Conservation (phyloP, 129 eudicot species). For the Mikania micrantha region DNA sequence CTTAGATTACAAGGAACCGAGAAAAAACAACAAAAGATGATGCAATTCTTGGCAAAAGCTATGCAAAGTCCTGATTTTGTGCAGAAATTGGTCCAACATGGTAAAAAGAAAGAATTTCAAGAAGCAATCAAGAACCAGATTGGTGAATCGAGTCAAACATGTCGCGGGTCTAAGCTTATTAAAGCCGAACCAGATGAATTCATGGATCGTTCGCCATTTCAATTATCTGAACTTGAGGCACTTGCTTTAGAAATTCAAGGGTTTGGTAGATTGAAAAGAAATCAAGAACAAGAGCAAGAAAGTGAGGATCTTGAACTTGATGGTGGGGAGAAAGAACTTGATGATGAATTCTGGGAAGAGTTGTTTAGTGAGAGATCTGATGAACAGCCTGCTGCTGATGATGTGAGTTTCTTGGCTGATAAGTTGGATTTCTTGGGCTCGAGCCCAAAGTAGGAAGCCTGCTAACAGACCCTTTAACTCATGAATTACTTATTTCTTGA, state of each 20-base stretch:
- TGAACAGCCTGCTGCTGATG: constrained; percentile 32
- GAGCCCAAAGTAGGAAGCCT: constrained; percentile 38
- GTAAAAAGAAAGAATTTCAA: constrained; percentile 54
- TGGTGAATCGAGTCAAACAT: constrained; percentile 26
- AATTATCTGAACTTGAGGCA: constrained; percentile 76
- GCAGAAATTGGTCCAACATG: constrained; percentile 51
- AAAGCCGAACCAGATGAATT: constrained; percentile 62
- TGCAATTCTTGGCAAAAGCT: constrained; percentile 87
- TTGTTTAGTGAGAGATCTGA: constrained; percentile 53
- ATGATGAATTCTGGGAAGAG: constrained; percentile 90
- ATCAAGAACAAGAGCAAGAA: constrained; percentile 35
- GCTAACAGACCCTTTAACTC: constrained; percentile 6
- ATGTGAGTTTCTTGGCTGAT: constrained; percentile 58
- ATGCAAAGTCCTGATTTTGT: constrained; percentile 82
- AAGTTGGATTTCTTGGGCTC: constrained; percentile 72
- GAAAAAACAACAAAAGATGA: constrained; percentile 82
- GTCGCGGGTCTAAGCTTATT: constrained; percentile 17
- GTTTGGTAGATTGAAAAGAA: constrained; percentile 47
- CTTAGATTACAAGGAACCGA: constrained; percentile 66
- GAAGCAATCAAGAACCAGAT: constrained; percentile 34
- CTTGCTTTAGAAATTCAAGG: constrained; percentile 97
- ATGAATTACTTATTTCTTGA: constrained; percentile 28
- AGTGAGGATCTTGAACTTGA: constrained; percentile 24
- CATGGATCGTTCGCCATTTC: constrained; percentile 16
- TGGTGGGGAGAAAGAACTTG: constrained; percentile 51